phyloP scores from a whole-genome alignment of 2,329 filamentous ascomycete genomes.

The Aspergillus ustus region DNA sequence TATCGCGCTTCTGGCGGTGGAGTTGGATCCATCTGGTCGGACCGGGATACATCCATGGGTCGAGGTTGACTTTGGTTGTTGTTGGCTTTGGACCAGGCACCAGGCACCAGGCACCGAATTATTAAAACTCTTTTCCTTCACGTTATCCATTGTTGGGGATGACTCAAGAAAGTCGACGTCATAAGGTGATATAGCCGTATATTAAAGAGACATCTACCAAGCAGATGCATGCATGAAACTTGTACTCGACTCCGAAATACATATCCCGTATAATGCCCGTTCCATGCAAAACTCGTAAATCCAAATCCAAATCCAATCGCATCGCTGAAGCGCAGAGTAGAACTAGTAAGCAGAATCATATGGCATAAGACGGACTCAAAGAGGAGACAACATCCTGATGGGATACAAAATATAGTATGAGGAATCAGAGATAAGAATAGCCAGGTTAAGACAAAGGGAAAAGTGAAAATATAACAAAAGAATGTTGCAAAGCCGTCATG shows the following conservation, averaged over 20 bases:
- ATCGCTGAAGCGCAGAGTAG: conserved; percentile 10
- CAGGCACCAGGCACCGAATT: neutral
- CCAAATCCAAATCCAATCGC: neutral
- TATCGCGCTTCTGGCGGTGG: neutral
- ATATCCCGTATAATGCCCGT: neutral
- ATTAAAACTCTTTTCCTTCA: no score
- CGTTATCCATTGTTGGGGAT: neutral
- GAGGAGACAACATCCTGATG: conserved; percentile 1
- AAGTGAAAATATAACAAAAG: conserved; percentile 3
- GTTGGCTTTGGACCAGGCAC: neutral
- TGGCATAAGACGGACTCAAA: conserved; percentile 12
- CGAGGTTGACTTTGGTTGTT: neutral
- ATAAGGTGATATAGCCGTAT: neutral
- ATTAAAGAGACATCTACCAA: neutral
- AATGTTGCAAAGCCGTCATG: neutral
- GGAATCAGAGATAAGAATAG: neutral
- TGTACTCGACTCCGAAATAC: conserved; percentile 1
- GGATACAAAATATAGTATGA: conserved; percentile 4
- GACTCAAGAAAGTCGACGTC: neutral
- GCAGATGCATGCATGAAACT: neutral
- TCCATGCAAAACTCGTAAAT: neutral
- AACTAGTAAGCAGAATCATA: neutral
- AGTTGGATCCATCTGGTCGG: no score
- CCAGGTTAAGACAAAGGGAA: neutral
- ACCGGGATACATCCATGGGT: neutral